Base-by-base conservation (phyloP, 2,329 filamentous ascomycete genomes). In the Aspergillus ochraceus region DNA sequence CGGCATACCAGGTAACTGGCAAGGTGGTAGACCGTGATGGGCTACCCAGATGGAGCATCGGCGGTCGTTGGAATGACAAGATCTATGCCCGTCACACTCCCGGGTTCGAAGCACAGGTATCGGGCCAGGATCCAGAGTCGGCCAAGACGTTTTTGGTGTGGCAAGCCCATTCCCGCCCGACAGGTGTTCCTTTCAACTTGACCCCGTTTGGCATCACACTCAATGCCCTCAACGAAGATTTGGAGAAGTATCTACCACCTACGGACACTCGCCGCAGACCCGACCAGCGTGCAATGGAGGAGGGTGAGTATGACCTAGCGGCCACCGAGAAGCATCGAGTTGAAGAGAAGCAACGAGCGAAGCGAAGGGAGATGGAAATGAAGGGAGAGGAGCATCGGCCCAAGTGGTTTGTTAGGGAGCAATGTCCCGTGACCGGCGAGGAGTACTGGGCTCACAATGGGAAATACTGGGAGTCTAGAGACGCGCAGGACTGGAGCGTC, bases 271-370 rank as follows among this genome's bases (percentile, higher is more conserved):
- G 95, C n/a, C 81, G 97, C 32, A 85, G 95, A 30, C 94, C 95
- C 0, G 95, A 99, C 76, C 95, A 99, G 79, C 85, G 95, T 11
- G 95, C 95, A 2, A 99, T 99, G 95, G 95, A 99, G 75, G 93
- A 98, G 62, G 95, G 94, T n/a, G 87, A 93, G 76, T 99, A 99
- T 72, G 94, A 98, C 70, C 83, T 95, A 60, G 95, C 95, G 1
- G 95, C 94, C 0, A 86, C 85, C 5, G 95, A 99, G 81, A 99
- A 99, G 85, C 95, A 94, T 71, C 84, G 95, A 1, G 86, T 99
- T 0, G 95, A 99, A 76, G 90, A 97, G 79, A 92, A 88, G 64
- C 95, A 99, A 81, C 84, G 95, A 60, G 87, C 88, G 10, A 88
- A 89, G 60, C 81, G 95, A 62, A 80, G 90, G 57, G 79, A 83